These are phyloP conservation scores for Claviceps cyperi DNA, from an alignment of 2,329 filamentous ascomycete genomes.

Conservation along the genomic window DNA sequence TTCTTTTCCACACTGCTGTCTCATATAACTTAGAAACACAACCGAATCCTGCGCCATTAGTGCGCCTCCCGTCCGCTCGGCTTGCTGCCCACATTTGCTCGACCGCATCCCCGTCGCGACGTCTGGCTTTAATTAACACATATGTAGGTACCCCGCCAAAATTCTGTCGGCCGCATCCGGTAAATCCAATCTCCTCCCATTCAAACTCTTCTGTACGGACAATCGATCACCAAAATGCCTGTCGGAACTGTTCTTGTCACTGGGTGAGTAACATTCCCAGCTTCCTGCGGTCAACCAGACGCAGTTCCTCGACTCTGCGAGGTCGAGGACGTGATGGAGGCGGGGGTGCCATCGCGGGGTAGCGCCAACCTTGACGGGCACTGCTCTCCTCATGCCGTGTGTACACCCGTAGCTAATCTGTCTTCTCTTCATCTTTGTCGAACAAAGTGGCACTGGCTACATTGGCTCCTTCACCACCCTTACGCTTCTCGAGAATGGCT, in stretches of 20 bases:
- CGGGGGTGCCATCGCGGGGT: not conserved
- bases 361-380: not conserved
- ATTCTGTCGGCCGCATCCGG: constrained; percentile 3
- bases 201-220: not conserved
- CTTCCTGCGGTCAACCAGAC: not conserved
- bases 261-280: constrained; percentile 45
- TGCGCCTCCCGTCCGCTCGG: not conserved
- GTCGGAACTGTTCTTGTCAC: constrained; percentile 82
- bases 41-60: not conserved
- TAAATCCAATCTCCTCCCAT: constrained; percentile 4
- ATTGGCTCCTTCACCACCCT: constrained; percentile 96
- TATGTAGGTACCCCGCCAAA: constrained; percentile 8
- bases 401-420: constrained; percentile 9
- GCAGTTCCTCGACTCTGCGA: not conserved
- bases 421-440: constrained; percentile 3
- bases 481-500: constrained; percentile 81
- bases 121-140: not conserved
- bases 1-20: not conserved
- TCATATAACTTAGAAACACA: not conserved
- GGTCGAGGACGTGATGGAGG: no score
- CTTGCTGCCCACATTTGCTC: not conserved
- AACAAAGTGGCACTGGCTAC: constrained; percentile 73
- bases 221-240: constrained; percentile 40
- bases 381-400: not conserved
- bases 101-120: not conserved